Evolutionary conservation across 2,329 filamentous ascomycete genomes (phyloP), one percentile per base, ranked within the genome.

Genomic region (Fusarium dimerum): DNA sequence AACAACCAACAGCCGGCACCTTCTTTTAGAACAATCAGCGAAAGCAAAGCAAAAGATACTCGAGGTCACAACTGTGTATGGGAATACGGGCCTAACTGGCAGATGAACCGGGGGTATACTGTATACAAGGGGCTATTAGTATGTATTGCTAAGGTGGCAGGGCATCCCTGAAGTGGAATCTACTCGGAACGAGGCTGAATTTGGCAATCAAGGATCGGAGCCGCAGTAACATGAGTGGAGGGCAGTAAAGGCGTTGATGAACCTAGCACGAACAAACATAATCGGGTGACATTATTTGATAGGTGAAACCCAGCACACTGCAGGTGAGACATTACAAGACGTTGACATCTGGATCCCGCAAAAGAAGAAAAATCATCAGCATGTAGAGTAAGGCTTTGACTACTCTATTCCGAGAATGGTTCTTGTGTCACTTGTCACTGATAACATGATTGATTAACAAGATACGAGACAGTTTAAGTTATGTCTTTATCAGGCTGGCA

Each of bases 261-360:
- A 18, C 48, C 52, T 29, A 45, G 56, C 30, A 43, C 42, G 45
- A 56, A 57, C 56, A 43, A 17, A 26, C 50, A 39, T 30, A 41
- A 48, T 43, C n/a, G 29, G 44, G 41, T 44, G 18, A 17, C 34
- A 45, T 11, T 18, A 26, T 30, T n/a, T n/a, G 7, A 36, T n/a
- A 42, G n/a, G 34, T n/a, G 9, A 17, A 17, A 12, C 13, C 7
- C 20, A 7, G 20, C 38, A 15, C 20, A 7, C 20, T 26, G 20
- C 20, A 26, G 42, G 42, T 29, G 48, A 50, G 46, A 59, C 44
- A 26, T 29, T 42, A 16, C 38, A 48, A 20, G 34, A 7, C 53
- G 43, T 59, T 50, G 48, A 43, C 16, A 30, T 39, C 8, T 47
- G 43, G 3, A 50, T 17, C 32, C 11, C 45, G 16, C 5, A 40